A percentile compares a stretch with the other conserved stretches of the same genome.
Conservation (phyloP, 768 basidiomycete species). For the Calocybe cyanea region DNA sequence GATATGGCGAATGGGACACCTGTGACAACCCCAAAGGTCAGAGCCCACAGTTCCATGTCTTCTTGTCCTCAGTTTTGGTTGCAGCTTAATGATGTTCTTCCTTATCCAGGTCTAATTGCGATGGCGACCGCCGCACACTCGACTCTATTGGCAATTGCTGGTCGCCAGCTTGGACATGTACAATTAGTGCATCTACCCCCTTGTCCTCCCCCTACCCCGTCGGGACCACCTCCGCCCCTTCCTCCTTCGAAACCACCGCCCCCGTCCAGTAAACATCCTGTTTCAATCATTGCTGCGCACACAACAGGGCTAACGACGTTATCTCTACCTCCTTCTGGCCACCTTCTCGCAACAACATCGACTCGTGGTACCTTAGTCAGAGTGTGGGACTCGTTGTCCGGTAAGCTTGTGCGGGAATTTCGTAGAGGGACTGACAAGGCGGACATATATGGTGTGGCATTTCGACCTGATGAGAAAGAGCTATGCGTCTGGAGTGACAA, state of each 20-base stretch:
- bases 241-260: constrained; percentile 55
- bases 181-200: constrained; percentile 84
- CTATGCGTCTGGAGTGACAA: constrained; percentile 95
- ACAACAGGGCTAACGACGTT: constrained; percentile 75
- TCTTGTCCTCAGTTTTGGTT: not conserved
- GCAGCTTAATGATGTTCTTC: not conserved
- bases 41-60: constrained; percentile 16
- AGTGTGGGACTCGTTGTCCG: constrained; percentile 76
- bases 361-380: constrained; percentile 80
- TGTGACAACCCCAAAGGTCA: constrained; percentile 81
- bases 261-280: constrained; percentile 56
- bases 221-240: constrained; percentile 51
- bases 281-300: constrained; percentile 83
- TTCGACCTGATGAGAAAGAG: constrained; percentile 82
- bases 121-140: constrained; percentile 75
- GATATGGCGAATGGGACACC: constrained; percentile 81
- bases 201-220: constrained; percentile 57
- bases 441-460: constrained; percentile 86
- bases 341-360: constrained; percentile 81
- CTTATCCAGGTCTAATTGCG: constrained; percentile 60
- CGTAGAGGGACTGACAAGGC: constrained; percentile 87
- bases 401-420: constrained; percentile 75
- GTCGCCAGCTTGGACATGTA: constrained; percentile 83
- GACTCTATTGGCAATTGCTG: constrained; percentile 83
- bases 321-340: constrained; percentile 72